Conservation (phyloP, 106 monocot species). For the Dendrobium huoshanense region DNA sequence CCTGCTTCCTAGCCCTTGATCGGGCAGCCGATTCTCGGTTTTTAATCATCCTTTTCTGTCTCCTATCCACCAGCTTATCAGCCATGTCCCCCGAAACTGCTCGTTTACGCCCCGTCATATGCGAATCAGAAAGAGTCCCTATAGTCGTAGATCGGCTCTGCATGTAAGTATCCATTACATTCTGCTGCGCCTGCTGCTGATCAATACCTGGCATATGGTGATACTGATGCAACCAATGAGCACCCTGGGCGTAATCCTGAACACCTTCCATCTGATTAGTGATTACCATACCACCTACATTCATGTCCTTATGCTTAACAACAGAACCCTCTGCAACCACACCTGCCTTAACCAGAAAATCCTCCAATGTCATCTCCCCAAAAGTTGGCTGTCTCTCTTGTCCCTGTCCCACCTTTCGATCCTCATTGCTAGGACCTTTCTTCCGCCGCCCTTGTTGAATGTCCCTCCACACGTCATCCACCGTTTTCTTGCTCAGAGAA, state of each 20-base stretch:
- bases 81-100: slow-evolving; percentile 32
- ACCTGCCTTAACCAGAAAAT: slow-evolving; percentile 70
- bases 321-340: slow-evolving; percentile 35
- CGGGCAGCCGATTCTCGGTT: slow-evolving; percentile 94
- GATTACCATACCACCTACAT: not conserved
- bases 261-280: slow-evolving; percentile 15
- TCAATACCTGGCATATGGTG: slow-evolving; percentile 26
- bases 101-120: slow-evolving; percentile 43
- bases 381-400: slow-evolving; percentile 49
- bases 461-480: slow-evolving; percentile 77
- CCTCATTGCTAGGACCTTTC: slow-evolving; percentile 3
- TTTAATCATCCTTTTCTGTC: slow-evolving; percentile 97
- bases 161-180: slow-evolving; percentile 30
- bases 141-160: slow-evolving; percentile 17
- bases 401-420: slow-evolving; percentile 16
- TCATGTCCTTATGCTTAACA: slow-evolving; percentile 11
- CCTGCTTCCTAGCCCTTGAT: slow-evolving; percentile 97
- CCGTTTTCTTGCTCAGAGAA: slow-evolving; percentile 61
- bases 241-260: slow-evolving; percentile 13
- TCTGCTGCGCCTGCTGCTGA: slow-evolving; percentile 30
- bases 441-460: slow-evolving; percentile 40
- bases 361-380: slow-evolving; percentile 84
- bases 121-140: slow-evolving; percentile 35
- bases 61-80: slow-evolving; percentile 69
- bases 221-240: slow-evolving; percentile 35